Conservation (phyloP, 2,329 filamentous ascomycete genomes). For the Calonectria naviculata region DNA sequence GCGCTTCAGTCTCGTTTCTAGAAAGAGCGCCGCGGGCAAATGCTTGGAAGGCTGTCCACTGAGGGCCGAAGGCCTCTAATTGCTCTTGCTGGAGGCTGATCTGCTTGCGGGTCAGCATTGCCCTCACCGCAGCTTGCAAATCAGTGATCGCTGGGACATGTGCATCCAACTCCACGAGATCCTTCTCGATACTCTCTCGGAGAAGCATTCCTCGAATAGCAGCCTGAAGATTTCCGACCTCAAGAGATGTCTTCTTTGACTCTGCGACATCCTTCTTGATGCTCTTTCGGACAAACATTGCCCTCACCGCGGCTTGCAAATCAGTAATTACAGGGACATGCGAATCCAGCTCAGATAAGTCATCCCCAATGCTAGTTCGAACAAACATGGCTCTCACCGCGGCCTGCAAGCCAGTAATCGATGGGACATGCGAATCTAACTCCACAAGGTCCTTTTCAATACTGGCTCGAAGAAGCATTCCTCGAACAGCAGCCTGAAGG, state of each 20-base stretch:
- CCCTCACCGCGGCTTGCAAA: constrained; percentile 76
- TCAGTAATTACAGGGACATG: constrained; percentile 61
- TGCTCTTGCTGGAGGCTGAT: constrained; percentile 62
- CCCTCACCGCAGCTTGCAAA: constrained; percentile 76
- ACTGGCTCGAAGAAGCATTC: constrained; percentile 70
- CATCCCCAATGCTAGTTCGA: constrained; percentile 32
- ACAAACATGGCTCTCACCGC: constrained; percentile 68
- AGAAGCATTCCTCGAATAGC: constrained; percentile 74
- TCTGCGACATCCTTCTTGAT: constrained; percentile 52
- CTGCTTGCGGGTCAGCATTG: constrained; percentile 67
- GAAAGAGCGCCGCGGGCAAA: constrained; percentile 59
- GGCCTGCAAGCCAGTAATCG: constrained; percentile 71
- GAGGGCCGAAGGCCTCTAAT: constrained; percentile 60
- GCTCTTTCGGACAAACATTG: constrained; percentile 67
- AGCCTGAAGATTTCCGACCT: constrained; percentile 72
- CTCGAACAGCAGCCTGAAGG: constrained; percentile 76
- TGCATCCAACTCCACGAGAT: constrained; percentile 63
- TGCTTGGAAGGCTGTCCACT: constrained; percentile 59
- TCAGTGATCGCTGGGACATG: constrained; percentile 62
- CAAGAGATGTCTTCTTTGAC: constrained; percentile 61
- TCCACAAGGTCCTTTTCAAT: constrained; percentile 64
- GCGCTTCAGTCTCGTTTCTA: constrained; percentile 55
- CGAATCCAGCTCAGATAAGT: constrained; percentile 63
- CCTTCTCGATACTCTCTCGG: constrained; percentile 65
- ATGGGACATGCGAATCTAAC: constrained; percentile 61